Evolutionary conservation across 164 flowering plant species (phyloP).

Genomic region (Nelumbo lutea): DNA sequence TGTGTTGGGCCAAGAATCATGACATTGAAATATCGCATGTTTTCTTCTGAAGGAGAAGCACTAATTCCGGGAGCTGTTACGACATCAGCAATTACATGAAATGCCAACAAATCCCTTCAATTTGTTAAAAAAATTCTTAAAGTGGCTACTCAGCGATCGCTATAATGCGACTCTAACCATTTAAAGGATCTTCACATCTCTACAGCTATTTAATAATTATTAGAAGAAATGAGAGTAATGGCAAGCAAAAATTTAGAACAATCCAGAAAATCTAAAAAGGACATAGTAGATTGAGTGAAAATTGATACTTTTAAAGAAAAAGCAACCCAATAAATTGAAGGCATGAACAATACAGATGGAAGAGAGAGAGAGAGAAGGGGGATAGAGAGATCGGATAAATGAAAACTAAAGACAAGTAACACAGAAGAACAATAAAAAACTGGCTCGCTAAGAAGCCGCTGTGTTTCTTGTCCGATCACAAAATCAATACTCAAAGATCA

Average conservation of each 20-base stretch:
- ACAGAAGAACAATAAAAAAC: constrained; percentile 26
- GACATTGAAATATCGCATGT: no score
- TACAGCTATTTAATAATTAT: not conserved
- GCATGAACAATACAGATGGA: not conserved
- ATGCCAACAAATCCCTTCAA: no score
- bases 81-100: not conserved
- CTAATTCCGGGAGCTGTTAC: constrained; percentile 70
- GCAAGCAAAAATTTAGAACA: no score
- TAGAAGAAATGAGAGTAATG: not conserved
- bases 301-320: not conserved
- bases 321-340: not conserved
- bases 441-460: constrained; percentile 85
- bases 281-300: no score
- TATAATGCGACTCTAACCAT: not conserved
- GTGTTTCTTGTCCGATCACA: constrained; percentile 63
- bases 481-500: constrained; percentile 2
- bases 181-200: not conserved
- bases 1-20: constrained; percentile 66
- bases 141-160: not conserved
- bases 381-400: not conserved
- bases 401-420: no score
- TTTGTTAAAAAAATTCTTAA: no score
- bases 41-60: no score
- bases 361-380: not conserved
- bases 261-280: no score